Base-by-base conservation (phyloP, 208 protist species). In the Novymonas esmeraldas region DNA sequence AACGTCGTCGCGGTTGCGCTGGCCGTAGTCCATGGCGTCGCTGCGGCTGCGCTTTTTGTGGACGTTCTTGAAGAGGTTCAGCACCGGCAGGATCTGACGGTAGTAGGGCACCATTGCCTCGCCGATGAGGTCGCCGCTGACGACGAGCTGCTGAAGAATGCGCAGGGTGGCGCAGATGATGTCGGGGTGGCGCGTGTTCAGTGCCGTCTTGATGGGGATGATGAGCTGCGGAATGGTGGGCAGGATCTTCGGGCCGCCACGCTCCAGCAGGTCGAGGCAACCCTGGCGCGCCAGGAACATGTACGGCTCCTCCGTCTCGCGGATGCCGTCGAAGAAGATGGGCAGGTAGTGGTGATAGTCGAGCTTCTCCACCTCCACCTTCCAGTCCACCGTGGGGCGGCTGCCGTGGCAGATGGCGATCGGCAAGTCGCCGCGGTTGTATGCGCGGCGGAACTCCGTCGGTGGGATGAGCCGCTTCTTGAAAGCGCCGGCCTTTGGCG, bases 261-360 rank as follows among this genome's bases (percentile, higher is more conserved):
- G 79, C 73, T 97, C 84, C n/a, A 99, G 85, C 45, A 99, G 72
- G 74, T 99, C 93, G 42, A 97, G 76, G 59, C 90, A 93, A 18
- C 98, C 98, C 80, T 99, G 95, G n/a, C 94, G 78, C 3, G 98
- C 95, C 6, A 99, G 79, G 76, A 99, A 99, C 81, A 90, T 92
- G 82, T 99, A 99, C 31, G 98, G 98, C 73, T 99, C 97, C 70
- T 98, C 90, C 31, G 95, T 98, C 73, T 99, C 98, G 39, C 98
- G 87, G 31, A 99, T 93, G 13, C 98, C 98, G 74, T 99, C 98
- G 81, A 99, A 99, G 76, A 99, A 99, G 64, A 99, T 98, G 49
- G 98, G 98, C 31, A 99, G 92, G 79, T 99, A 99, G 84, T 99
- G 98, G 74, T 99, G 97, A 77, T 98, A 99, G 79, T 99, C 98